Base-by-base conservation (phyloP, 306 rosid genomes). In the Sicyos baderoa region DNA sequence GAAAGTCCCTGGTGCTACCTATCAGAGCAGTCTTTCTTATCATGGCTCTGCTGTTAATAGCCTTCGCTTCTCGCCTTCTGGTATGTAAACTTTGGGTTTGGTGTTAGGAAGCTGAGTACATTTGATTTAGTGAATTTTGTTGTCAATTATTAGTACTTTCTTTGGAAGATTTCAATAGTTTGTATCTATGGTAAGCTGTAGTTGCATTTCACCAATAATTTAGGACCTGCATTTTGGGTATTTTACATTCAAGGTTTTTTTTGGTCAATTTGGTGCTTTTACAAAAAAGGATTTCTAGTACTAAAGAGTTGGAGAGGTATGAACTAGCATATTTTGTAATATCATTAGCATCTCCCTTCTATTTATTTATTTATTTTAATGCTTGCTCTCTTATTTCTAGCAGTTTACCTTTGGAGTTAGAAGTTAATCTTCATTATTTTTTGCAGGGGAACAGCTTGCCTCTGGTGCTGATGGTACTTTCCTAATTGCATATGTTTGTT, bases 361-460 rank as follows among this genome's bases (percentile, higher is more conserved):
- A 45, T 0, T 21, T 23, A 44, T 64, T 14, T 42, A 10, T 45
- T 44, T 64, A 19, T 16, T 40, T 35, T 35, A 0, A 35, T 8
- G 66, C 3, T 23, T 44, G 68, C 58, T 69, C 40, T 51, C 59
- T 21, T 19, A 17, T 9, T 15, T 27, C 60, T 10, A 18, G 18
- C 21, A 18, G 5, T 7, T 45, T 51, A 63, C n/a, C 17, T 44
- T 27, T 23, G 25, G 12, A 22, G 45, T 25, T 56, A 54, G 23
- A 40, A 23, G 54, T 11, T 56, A 68, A 74, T 44, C 14, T n/a
- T 57, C 23, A 22, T 75, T 66, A 53, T 18, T 4, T 62, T 29
- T 60, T 84, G 84, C 79, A 93, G 98, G 98, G 60, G 98, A 89
- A 71, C 82, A 79, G 49, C 85, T 93, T 25, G 97, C 97, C 53